phyloP scores from a whole-genome alignment of 768 basidiomycete species.

The Hypsizygus marmoreus region DNA sequence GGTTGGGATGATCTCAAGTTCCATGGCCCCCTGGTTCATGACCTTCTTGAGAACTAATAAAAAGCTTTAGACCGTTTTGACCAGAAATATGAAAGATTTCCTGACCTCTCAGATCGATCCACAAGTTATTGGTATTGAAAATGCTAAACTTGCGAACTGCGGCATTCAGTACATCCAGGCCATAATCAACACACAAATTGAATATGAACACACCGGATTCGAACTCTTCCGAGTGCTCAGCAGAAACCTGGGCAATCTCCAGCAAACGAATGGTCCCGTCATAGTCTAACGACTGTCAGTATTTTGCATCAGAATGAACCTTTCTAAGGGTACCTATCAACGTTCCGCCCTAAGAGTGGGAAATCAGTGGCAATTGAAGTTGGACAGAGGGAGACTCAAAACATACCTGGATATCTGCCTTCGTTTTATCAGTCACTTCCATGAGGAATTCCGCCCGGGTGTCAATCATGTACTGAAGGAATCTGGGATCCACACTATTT shows the following conservation, averaged over 20 bases:
- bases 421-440: slow-evolving; percentile 97
- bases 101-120: slow-evolving; percentile 37
- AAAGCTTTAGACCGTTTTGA: neutral
- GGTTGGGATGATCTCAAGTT: slow-evolving; percentile 82
- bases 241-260: slow-evolving; percentile 83
- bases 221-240: slow-evolving; percentile 83
- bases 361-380: neutral
- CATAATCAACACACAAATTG: slow-evolving; percentile 1
- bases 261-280: slow-evolving; percentile 75
- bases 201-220: slow-evolving; percentile 48
- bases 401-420: slow-evolving; percentile 65
- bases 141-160: slow-evolving; percentile 76
- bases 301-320: neutral
- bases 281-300: slow-evolving; percentile 45
- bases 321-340: slow-evolving; percentile 47
- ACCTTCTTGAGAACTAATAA: slow-evolving; percentile 68
- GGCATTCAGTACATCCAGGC: neutral
- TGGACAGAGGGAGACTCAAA: neutral
- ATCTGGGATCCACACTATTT: slow-evolving; percentile 69
- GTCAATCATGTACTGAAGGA: slow-evolving; percentile 80
- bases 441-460: slow-evolving; percentile 83
- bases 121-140: slow-evolving; percentile 75
- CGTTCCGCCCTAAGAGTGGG: slow-evolving; percentile 57
- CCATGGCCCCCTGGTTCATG: slow-evolving; percentile 66
- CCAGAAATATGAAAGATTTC: neutral